Base-by-base conservation (phyloP, 805 yeast genomes). In the Cyberlindnera maritima region DNA sequence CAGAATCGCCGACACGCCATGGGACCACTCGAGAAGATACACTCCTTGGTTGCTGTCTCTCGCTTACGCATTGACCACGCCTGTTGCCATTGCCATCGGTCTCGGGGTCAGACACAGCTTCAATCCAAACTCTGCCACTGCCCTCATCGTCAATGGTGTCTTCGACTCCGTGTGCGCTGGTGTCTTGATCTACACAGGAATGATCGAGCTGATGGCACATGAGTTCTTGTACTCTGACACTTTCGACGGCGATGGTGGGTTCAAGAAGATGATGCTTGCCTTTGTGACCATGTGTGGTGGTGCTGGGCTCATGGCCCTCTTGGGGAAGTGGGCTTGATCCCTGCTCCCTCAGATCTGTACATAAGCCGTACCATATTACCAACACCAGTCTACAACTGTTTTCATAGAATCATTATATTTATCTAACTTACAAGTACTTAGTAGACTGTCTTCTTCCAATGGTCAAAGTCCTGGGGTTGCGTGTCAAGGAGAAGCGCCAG, bases 91-190 rank as follows among this genome's bases (percentile, higher is more conserved):
- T 55, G 90, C 85, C 3, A 80, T 85, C 55, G 96, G 96, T 34
- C 66, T 88, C 29, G 90, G 90, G 36, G 87, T 85, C 4, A 77
- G 92, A 58, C 64, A 74, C 32, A 64, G 81, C 7, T 85, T 81
- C 60, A 72, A 76, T 36, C 81, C 86, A 36, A 78, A 74, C 11
- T 76, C 86, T 12, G 68, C 79, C 59, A 74, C 67, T 1, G 79
- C 87, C 2, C 69, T 83, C 44, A 77, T 85, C 47, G 74, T 86
- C 2, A 83, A 80, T 46, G 96, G 96, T 40, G 73, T 78, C 4
- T 81, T 85, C 55, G 94, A 88, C 60, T 71, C 92, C 1, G 71
- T 88, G 39, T 84, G 92, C 25, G 75, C 92, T 0, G 96, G 96
- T 40, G 82, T 88, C 47, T 70, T 88, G 56, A 69, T 87, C 28